Evolutionary conservation across 2,329 filamentous ascomycete species (phyloP).

Genomic region (Pseudonectria foliicola): DNA sequence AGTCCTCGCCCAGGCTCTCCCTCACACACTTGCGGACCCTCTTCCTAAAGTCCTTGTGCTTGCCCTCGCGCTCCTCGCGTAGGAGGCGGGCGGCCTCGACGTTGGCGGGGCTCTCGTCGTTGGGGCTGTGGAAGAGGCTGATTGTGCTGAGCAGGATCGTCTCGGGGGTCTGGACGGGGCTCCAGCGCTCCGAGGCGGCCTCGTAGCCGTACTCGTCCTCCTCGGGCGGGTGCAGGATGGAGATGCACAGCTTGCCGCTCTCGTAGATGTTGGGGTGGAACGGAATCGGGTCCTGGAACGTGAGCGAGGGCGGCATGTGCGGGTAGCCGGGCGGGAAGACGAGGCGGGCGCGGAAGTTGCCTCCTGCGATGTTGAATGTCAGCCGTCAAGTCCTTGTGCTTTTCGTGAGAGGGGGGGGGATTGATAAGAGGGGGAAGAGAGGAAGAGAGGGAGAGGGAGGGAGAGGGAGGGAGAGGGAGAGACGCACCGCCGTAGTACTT

Average conservation of each 20-base stretch:
- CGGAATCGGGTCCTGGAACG: constrained; percentile 72
- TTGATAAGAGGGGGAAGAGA: not conserved
- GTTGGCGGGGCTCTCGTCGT: constrained; percentile 93
- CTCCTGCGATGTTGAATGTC: no score
- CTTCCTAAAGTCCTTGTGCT: constrained; percentile 66
- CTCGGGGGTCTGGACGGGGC: constrained; percentile 88
- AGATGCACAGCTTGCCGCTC: constrained; percentile 87
- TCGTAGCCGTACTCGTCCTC: constrained; percentile 96
- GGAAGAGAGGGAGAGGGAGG: no score
- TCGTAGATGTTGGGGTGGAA: constrained; percentile 96
- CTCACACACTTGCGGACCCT: constrained; percentile 71
- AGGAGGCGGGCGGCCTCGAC: constrained; percentile 86
- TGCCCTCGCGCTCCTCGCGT: constrained; percentile 64
- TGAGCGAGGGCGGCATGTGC: constrained; percentile 78
- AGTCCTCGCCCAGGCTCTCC: constrained; percentile 72
- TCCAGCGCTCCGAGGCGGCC: constrained; percentile 83
- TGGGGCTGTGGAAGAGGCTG: constrained; percentile 84
- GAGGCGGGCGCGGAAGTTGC: constrained; percentile 82
- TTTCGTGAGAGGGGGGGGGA: no score
- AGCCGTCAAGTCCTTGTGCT: no score
- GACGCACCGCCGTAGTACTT: constrained; percentile 82
- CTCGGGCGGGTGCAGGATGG: constrained; percentile 89
- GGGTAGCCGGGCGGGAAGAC: constrained; percentile 83
- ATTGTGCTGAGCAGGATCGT: constrained; percentile 90
- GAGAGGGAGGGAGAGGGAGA: not conserved